These are phyloP conservation scores for Striga asiatica DNA, from an alignment of 257 asterid species.

Conservation along the genomic window DNA sequence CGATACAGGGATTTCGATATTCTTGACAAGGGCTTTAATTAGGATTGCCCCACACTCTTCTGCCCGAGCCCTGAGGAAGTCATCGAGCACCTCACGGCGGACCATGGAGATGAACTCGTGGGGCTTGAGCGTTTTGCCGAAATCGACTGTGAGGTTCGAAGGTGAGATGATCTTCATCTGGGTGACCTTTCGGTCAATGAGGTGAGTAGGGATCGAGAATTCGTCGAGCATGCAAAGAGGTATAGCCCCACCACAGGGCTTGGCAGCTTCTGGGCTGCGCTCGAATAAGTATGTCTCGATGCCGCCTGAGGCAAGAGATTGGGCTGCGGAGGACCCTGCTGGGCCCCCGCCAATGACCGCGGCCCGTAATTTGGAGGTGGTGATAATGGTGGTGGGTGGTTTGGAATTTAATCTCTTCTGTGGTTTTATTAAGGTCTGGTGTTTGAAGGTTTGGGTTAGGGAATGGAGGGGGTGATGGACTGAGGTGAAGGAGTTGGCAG, in stretches of 20 bases:
- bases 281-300: conserved; percentile 74
- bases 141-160: conserved; percentile 65
- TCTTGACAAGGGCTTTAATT: conserved; percentile 52
- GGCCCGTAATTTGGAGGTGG: conserved; percentile 39
- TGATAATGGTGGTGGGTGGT: conserved; percentile 1
- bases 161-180: conserved; percentile 71
- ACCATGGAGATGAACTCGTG: conserved; percentile 75
- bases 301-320: conserved; percentile 68
- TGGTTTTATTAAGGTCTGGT: conserved; percentile 13
- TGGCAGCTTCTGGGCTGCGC: conserved; percentile 60
- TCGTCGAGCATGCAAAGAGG: conserved; percentile 87
- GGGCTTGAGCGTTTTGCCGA: conserved; percentile 54
- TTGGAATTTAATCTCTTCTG: conserved; percentile 15
- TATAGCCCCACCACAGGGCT: conserved; percentile 89
- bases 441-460: conserved; percentile 22
- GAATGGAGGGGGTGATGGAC: conserved; percentile 31
- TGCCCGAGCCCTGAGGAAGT: conserved; percentile 65
- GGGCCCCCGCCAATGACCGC: conserved; percentile 93
- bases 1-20: conserved; percentile 34
- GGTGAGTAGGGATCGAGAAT: conserved; percentile 52
- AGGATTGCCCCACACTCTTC: conserved; percentile 47
- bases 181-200: conserved; percentile 67
- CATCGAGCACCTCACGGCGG: conserved; percentile 80
- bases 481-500: conserved; percentile 26
- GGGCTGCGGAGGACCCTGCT: conserved; percentile 87